Evolutionary conservation across 805 yeast genomes (phyloP).

Genomic region (Kurtzmaniella cleridarum): DNA sequence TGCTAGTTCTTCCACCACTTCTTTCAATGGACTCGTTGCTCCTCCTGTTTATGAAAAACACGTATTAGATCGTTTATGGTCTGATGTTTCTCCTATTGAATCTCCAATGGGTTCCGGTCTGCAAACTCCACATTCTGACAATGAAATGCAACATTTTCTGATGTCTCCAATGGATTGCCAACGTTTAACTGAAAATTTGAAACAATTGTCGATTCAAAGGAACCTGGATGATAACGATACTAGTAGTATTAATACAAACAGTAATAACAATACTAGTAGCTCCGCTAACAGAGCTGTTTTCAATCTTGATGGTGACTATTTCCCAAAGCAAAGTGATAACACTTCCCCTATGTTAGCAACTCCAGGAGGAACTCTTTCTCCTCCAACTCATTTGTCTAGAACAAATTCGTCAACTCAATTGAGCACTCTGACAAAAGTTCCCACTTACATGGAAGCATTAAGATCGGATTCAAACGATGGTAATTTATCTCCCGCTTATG

Average conservation of each 20-base stretch:
- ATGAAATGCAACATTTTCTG: constrained; percentile 19
- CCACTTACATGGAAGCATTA: constrained; percentile 79
- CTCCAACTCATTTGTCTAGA: constrained; percentile 56
- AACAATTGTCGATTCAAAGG: constrained; percentile 46
- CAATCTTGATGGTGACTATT: constrained; percentile 37
- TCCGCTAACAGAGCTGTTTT: constrained; percentile 26
- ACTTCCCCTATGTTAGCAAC: constrained; percentile 10
- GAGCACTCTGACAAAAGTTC: constrained; percentile 56
- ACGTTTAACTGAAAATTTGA: constrained; percentile 47
- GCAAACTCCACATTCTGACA: constrained; percentile 27
- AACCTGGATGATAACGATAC: constrained; percentile 30
- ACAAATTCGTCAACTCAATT: constrained; percentile 40
- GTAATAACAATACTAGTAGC: constrained; percentile 1
- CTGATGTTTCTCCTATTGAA: constrained; percentile 51
- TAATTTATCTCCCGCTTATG: constrained; percentile 70
- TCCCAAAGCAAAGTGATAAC: constrained; percentile 17
- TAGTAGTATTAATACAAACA: not conserved
- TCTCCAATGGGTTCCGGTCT: constrained; percentile 41
- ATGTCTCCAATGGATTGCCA: constrained; percentile 37
- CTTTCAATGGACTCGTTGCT: constrained; percentile 49
- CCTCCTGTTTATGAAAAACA: constrained; percentile 85
- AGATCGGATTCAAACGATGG: constrained; percentile 44
- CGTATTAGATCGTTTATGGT: constrained; percentile 75
- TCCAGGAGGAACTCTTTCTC: constrained; percentile 42
- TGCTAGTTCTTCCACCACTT: constrained; percentile 13